Evolutionary conservation across 2,329 filamentous ascomycete genomes (phyloP).

Genomic region (Elsinoe necatrix): DNA sequence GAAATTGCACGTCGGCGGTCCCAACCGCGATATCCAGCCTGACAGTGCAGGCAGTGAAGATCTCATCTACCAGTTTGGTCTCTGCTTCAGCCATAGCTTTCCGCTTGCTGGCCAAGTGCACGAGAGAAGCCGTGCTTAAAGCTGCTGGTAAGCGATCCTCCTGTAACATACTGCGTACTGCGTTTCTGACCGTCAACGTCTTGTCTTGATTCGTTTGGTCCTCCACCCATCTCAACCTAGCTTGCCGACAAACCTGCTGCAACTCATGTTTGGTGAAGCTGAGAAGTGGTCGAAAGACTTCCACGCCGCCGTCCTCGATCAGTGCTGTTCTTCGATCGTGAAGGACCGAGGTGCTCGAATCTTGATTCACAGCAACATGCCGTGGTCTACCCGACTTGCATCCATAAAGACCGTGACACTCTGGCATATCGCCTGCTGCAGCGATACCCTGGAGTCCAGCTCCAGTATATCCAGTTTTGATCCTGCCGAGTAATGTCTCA

Average conservation of each 20-base stretch:
- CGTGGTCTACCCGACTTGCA: constrained; percentile 11
- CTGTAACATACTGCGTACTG: constrained; percentile 59
- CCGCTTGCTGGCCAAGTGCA: constrained; percentile 51
- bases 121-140: constrained; percentile 55
- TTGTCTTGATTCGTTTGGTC: constrained; percentile 74
- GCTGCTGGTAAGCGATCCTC: constrained; percentile 58
- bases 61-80: constrained; percentile 45
- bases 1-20: constrained; percentile 18
- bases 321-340: constrained; percentile 10
- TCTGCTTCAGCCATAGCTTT: constrained; percentile 37
- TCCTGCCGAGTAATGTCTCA: constrained; percentile 77
- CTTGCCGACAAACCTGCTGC: constrained; percentile 63
- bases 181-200: constrained; percentile 71
- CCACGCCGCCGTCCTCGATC: constrained; percentile 58
- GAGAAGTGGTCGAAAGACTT: constrained; percentile 61
- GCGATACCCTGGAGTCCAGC: constrained; percentile 66
- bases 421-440: constrained; percentile 61
- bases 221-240: constrained; percentile 66
- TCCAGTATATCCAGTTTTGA: constrained; percentile 59
- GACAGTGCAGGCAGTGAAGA: constrained; percentile 44
- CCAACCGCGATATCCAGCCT: constrained; percentile 36
- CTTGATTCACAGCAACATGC: constrained; percentile 22
- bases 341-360: constrained; percentile 10
- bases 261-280: constrained; percentile 63
- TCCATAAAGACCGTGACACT: constrained; percentile 68